Evolutionary conservation across 495 filamentous ascomycete genomes (phyloP).

Genomic region (Astrocystis sublimbata): DNA sequence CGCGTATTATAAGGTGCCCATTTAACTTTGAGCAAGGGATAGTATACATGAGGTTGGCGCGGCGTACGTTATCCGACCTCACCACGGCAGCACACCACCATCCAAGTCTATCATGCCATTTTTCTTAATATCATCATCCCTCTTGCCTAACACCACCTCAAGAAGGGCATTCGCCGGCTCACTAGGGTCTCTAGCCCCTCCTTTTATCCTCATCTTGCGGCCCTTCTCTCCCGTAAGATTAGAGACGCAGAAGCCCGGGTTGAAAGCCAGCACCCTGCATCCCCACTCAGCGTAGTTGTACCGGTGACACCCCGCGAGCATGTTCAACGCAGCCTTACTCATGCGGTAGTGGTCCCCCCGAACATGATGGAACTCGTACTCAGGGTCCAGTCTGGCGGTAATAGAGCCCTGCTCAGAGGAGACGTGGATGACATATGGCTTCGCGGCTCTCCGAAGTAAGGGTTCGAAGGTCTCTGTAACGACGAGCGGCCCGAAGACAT

Average conservation of each 20-base stretch:
- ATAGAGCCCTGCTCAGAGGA: conserved; percentile 37
- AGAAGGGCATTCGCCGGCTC: conserved; percentile 40
- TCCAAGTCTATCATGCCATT: conserved; percentile 40
- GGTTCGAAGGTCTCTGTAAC: conserved; percentile 47
- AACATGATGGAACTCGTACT: conserved; percentile 22
- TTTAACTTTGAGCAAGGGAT: too few relatives aligned
- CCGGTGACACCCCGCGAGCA: conserved; percentile 59
- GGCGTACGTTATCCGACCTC: background rate
- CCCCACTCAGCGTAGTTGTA: conserved; percentile 51
- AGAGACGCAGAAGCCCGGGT: conserved; percentile 55
- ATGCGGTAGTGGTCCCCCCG: conserved; percentile 49
- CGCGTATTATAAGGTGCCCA: too few relatives aligned
- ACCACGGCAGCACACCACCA: conserved; percentile 44
- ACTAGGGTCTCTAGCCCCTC: conserved; percentile 38
- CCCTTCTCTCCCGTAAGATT: conserved; percentile 44
- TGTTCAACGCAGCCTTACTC: conserved; percentile 62
- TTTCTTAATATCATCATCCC: conserved; percentile 40
- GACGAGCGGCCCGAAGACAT: conserved; percentile 47
- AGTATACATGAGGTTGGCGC: background rate
- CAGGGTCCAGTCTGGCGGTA: conserved; percentile 25
- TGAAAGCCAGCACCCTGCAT: conserved; percentile 54
- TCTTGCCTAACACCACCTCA: conserved; percentile 42
- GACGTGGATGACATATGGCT: conserved; percentile 51
- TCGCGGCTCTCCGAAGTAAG: conserved; percentile 44
- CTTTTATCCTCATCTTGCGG: conserved; percentile 24